Base-by-base conservation (phyloP, 345 rosid species). In the Linum lewisii region DNA sequence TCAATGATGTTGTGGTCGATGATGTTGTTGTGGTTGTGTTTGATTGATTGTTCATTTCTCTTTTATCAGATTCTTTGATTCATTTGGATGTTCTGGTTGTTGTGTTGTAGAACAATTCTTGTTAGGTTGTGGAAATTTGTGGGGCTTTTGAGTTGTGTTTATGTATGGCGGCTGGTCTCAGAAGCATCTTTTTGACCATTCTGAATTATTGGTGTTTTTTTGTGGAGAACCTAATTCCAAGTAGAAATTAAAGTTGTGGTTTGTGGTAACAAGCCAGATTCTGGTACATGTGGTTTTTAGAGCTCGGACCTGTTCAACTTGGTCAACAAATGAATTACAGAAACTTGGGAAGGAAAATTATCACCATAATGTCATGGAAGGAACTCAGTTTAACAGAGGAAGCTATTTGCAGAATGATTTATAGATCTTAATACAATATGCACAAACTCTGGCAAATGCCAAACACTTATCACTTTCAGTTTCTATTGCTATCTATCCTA, bases 1-100 rank as follows among this genome's bases (percentile, higher is more conserved):
- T 29, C 7, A 8, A 29, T 29, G 47, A 16, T 16, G 16, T 42
- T 42, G 11, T 38, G 38, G 38, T 34, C 38, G 10, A 34, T 34
- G 38, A 6, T 8, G 45, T 38, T 38, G 47, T 42, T 42, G 47
- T 42, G 15, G 34, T 42, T 42, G 47, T 61, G 59, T 62, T 58
- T 70, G 71, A 65, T 42, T 20, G 63, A 4, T 29, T 72, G 49
- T 70, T 63, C 78, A 61, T 71, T 63, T 57, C 63, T 60, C 57
- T 66, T 53, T 50, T 69, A 16, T 69, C 57, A 42, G 55, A 79
- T 74, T 69, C 66, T 74, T 76, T 76, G 63, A 60, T 59, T 54
- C 63, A 34, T 7, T 69, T 74, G 14, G 47, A 4, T 42, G 66
- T 73, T 66, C 58, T 56, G 32, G 24, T 54, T 62, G 26, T 67